phyloP scores from a whole-genome alignment of 2,329 filamentous ascomycete species.

The Dryadomyces sulphureus region DNA sequence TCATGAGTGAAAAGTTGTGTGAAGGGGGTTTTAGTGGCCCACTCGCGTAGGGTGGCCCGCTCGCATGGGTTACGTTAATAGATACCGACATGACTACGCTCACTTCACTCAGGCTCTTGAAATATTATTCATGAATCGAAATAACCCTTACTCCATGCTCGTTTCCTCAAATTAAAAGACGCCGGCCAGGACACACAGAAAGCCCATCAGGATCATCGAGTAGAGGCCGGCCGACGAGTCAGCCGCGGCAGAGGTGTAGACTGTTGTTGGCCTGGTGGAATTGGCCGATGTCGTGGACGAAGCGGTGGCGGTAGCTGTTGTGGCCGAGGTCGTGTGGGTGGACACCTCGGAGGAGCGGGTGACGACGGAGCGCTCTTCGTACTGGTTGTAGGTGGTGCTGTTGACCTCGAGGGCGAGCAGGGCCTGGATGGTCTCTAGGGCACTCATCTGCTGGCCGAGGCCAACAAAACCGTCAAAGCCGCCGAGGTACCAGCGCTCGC shows the following conservation, averaged over 20 bases:
- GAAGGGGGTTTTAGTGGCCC: too few species aligned
- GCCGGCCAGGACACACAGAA: background rate
- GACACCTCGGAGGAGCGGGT: background rate
- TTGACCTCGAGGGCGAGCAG: slow-evolving; percentile 23
- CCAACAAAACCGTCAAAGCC: slow-evolving; percentile 39
- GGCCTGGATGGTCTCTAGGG: slow-evolving; percentile 47
- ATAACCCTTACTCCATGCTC: too few species aligned
- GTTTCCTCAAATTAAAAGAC: too few species aligned
- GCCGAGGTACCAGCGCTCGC: slow-evolving; percentile 46
- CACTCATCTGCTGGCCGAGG: slow-evolving; percentile 50
- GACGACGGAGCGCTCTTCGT: background rate
- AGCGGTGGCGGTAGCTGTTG: background rate
- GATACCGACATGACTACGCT: too few species aligned
- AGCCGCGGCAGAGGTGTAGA: background rate
- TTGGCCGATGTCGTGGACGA: background rate
- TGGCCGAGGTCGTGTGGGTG: background rate
- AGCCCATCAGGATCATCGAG: background rate
- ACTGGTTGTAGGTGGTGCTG: background rate
- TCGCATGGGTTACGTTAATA: too few species aligned
- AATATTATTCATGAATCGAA: too few species aligned
- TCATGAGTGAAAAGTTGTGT: too few species aligned
- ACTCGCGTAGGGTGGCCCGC: too few species aligned
- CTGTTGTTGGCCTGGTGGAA: background rate
- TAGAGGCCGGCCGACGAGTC: background rate
- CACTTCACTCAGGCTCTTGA: too few species aligned